These are phyloP conservation scores for Aspergillus awamori DNA, from an alignment of 2,329 filamentous ascomycete species.

Conservation along the genomic window DNA sequence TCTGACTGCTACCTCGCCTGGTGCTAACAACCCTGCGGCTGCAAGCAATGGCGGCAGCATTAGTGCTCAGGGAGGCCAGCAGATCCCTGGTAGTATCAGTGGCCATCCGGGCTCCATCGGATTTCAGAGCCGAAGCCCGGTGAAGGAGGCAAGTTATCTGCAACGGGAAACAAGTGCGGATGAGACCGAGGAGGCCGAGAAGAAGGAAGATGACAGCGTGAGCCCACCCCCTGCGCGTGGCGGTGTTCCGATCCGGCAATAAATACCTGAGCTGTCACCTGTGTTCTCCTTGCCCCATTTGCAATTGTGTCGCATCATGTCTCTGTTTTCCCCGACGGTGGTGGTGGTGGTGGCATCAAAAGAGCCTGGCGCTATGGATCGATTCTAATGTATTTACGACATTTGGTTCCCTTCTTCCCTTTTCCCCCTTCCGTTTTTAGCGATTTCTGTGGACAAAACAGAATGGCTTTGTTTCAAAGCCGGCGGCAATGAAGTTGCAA, in stretches of 20 bases:
- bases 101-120: slow-evolving; percentile 43
- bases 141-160: slow-evolving; percentile 88
- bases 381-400: slow-evolving; percentile 18
- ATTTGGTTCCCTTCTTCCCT: not conserved
- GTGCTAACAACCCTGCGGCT: slow-evolving; percentile 38
- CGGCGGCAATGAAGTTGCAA: not conserved
- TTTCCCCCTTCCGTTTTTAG: not conserved
- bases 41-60: slow-evolving; percentile 35
- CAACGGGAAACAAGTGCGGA: slow-evolving; percentile 77
- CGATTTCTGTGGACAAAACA: not conserved
- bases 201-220: slow-evolving; percentile 45
- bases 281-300: slow-evolving; percentile 2
- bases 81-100: slow-evolving; percentile 48
- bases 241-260: slow-evolving; percentile 68
- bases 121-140: slow-evolving; percentile 71
- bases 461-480: not conserved
- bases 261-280: slow-evolving; percentile 18
- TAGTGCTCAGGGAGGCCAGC: slow-evolving; percentile 41
- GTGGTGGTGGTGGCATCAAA: slow-evolving; percentile 33
- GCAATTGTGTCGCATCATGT: slow-evolving; percentile 3
- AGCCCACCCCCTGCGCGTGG: slow-evolving; percentile 52
- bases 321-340: slow-evolving; percentile 17
- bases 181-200: slow-evolving; percentile 42
- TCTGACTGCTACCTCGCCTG: slow-evolving; percentile 67
- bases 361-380: slow-evolving; percentile 40